Base-by-base conservation (phyloP, 306 rosid genomes). In the Vigna radiata region DNA sequence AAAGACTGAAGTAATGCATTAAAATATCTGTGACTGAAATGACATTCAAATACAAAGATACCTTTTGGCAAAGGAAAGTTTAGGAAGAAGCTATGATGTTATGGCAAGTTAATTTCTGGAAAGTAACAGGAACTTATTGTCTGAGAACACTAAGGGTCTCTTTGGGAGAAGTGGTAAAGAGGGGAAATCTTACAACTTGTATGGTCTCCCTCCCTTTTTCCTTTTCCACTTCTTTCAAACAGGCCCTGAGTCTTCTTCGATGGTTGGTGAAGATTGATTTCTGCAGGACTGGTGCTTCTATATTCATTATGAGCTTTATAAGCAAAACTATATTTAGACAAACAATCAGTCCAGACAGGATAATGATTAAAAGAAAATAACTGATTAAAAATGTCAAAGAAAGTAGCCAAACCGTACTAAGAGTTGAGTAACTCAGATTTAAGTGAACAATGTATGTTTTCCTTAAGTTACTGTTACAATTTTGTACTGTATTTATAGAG, bases 191-290 rank as follows among this genome's bases (percentile, higher is more conserved):
- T 76, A 65, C 80, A 65, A 6, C 16, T 21, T 14, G 41, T 76
- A 64, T 2, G 19, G 66, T 76, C 37, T 64, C 73, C 70, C 59
- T 61, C 77, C 73, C 68, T 31, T 59, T 33, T 39, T 23, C 54
- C 68, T 81, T 81, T 76, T 27, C 85, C 85, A 70, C 73, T 52
- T 81, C 72, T 81, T 76, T 81, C 85, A 81, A 81, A 76, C 85
- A 76, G 77, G 48, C 77, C 78, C 70, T 0, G 3, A 76, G 85
- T 77, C 64, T 77, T 77, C 85, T 82, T 63, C 33, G 63, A 43
- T 70, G 59, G 62, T 17, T 31, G 63, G 63, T 41, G 62, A 82
- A 54, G 74, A 70, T 61, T 10, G 52, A 27, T 70, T 39, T 81
- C 73, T 27, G 33, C 60, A 50, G 49, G 60, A 69, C 33, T 60